These are phyloP conservation scores for Claviceps sp. DNA, from an alignment of 2,329 filamentous ascomycete species.

Conservation along the genomic window DNA sequence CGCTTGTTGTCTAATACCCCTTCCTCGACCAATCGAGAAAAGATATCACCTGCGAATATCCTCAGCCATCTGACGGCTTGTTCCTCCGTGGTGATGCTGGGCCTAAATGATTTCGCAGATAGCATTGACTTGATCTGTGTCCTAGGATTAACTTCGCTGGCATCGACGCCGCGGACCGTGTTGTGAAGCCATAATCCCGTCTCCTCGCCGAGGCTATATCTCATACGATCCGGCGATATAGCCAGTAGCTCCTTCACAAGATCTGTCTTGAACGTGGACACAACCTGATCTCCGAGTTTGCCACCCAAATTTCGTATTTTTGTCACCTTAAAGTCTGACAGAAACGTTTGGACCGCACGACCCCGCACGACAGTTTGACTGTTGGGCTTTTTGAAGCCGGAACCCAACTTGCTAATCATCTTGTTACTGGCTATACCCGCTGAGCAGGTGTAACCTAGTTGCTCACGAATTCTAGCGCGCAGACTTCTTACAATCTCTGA, in stretches of 20 bases:
- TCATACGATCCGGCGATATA: slow-evolving; percentile 61
- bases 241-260: slow-evolving; percentile 60
- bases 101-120: slow-evolving; percentile 88
- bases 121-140: slow-evolving; percentile 97
- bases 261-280: slow-evolving; percentile 70
- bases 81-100: slow-evolving; percentile 63
- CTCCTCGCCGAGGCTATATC: slow-evolving; percentile 67
- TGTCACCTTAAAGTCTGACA: slow-evolving; percentile 79
- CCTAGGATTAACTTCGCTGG: slow-evolving; percentile 75
- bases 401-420: slow-evolving; percentile 88
- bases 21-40: slow-evolving; percentile 78
- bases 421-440: slow-evolving; percentile 85
- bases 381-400: slow-evolving; percentile 84
- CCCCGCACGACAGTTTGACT: slow-evolving; percentile 88
- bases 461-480: slow-evolving; percentile 52
- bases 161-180: slow-evolving; percentile 73
- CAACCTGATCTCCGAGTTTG: slow-evolving; percentile 80
- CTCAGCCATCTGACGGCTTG: slow-evolving; percentile 75
- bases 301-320: slow-evolving; percentile 93
- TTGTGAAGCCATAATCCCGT: slow-evolving; percentile 78
- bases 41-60: slow-evolving; percentile 88
- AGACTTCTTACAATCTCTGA: slow-evolving; percentile 78
- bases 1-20: slow-evolving; percentile 78
- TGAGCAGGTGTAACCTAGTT: slow-evolving; percentile 80
- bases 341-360: slow-evolving; percentile 65